Conservation (phyloP, 1,284 basidiomycete species). For the Earliella scabrosa region DNA sequence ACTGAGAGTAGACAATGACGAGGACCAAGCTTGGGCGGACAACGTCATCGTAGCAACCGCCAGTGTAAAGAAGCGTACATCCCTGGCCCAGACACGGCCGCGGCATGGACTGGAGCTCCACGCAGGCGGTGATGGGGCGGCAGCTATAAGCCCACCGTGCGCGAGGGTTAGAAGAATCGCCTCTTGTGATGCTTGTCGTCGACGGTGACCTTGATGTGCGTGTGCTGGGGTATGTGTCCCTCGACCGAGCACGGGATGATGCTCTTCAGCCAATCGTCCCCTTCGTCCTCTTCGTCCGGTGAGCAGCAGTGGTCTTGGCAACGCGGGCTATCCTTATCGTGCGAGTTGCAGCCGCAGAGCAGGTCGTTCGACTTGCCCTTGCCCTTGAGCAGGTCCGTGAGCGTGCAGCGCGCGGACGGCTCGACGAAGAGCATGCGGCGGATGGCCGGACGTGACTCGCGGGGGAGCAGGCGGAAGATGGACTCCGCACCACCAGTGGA, state of each 20-base stretch:
- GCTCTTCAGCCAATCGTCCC: slow-evolving; percentile 78
- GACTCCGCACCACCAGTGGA: slow-evolving; percentile 88
- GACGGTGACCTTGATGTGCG: slow-evolving; percentile 70
- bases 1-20: background rate
- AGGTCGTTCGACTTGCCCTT: slow-evolving; percentile 74
- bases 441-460: slow-evolving; percentile 88
- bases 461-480: slow-evolving; percentile 95
- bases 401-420: slow-evolving; percentile 87
- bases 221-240: slow-evolving; percentile 53
- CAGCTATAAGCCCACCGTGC: background rate
- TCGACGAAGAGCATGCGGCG: slow-evolving; percentile 96
- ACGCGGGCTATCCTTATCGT: slow-evolving; percentile 42
- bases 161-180: slow-evolving; percentile 61
- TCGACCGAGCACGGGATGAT: slow-evolving; percentile 72
- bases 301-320: slow-evolving; percentile 69
- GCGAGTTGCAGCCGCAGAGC: slow-evolving; percentile 74
- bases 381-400: slow-evolving; percentile 92
- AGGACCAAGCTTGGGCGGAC: background rate
- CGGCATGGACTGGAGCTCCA: slow-evolving; percentile 6
- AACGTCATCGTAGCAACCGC: slow-evolving; percentile 8
- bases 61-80: background rate
- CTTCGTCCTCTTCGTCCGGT: slow-evolving; percentile 71
- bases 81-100: slow-evolving; percentile 7
- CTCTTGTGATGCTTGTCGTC: slow-evolving; percentile 76
- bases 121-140: background rate